phyloP scores from a whole-genome alignment of 1,139 yeast species.

The Blastobotrys persicus region DNA sequence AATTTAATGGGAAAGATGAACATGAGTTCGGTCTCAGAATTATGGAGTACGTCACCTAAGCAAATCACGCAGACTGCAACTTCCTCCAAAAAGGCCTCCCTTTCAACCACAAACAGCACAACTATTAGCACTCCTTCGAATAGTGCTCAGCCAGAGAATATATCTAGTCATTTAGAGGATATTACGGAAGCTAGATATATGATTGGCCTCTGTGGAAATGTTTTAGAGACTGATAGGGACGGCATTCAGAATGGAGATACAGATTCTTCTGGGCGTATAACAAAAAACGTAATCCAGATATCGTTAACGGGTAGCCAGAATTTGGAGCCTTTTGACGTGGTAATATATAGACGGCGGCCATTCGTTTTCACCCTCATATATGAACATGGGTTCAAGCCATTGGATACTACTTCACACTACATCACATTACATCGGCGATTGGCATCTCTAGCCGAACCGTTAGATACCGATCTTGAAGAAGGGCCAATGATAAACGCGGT shows the following conservation, averaged over 20 bases:
- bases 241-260: background rate
- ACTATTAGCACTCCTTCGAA: background rate
- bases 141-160: background rate
- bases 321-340: slow-evolving; percentile 19
- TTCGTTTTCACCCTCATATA: slow-evolving; percentile 29
- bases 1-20: slow-evolving; percentile 25
- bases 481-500: background rate
- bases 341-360: slow-evolving; percentile 31
- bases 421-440: slow-evolving; percentile 29
- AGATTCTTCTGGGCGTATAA: slow-evolving; percentile 2
- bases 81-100: no score
- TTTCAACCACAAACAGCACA: background rate
- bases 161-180: background rate
- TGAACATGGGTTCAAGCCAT: slow-evolving; percentile 13
- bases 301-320: background rate
- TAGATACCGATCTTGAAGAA: slow-evolving; percentile 26
- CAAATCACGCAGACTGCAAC: no score
- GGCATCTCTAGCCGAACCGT: slow-evolving; percentile 33
- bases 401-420: slow-evolving; percentile 23
- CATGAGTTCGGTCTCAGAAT: slow-evolving; percentile 14
- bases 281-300: slow-evolving; percentile 4
- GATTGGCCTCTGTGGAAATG: slow-evolving; percentile 2
- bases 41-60: background rate
- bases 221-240: slow-evolving; percentile 1
- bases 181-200: background rate